These are phyloP conservation scores for Erysimum cheiri DNA, from an alignment of 441 rosid genomes.

Conservation along the genomic window DNA sequence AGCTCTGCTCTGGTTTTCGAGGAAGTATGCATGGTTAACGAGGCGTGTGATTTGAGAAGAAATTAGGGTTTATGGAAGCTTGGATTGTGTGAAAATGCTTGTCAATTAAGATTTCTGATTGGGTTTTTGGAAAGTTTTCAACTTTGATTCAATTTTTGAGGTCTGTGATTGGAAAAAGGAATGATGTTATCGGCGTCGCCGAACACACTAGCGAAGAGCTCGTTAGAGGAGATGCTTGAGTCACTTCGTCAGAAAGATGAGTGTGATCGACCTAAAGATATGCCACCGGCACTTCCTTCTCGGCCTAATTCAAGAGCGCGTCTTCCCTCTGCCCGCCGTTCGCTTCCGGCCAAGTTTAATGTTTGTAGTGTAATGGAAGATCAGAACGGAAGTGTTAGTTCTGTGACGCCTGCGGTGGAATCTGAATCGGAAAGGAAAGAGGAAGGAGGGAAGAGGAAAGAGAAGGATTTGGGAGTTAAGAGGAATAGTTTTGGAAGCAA, in stretches of 20 bases:
- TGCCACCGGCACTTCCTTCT: conserved; percentile 91
- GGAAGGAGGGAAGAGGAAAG: conserved; percentile 74
- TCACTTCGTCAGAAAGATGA: conserved; percentile 78
- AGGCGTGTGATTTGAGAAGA: conserved; percentile 33
- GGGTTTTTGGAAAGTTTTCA: conserved; percentile 10
- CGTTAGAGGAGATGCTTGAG: conserved; percentile 95
- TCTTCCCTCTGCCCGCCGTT: conserved; percentile 75
- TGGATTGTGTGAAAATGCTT: conserved; percentile 34
- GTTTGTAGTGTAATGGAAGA: conserved; percentile 38
- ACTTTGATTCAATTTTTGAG: conserved; percentile 6
- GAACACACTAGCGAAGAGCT: conserved; percentile 61
- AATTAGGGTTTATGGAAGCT: conserved; percentile 48
- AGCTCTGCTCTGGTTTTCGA: conserved; percentile 40
- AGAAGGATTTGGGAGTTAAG: conserved; percentile 56
- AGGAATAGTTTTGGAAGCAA: conserved; percentile 83
- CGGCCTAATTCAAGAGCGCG: conserved; percentile 90
- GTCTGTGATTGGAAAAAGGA: conserved; percentile 24
- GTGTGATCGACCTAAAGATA: conserved; percentile 70
- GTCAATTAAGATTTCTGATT: conserved; percentile 26
- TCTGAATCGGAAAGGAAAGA: conserved; percentile 53
- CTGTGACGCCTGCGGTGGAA: conserved; percentile 25
- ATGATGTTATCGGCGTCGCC: conserved; percentile 51
- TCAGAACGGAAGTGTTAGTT: conserved; percentile 29
- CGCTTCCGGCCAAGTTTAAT: conserved; percentile 67
- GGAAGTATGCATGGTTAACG: conserved; percentile 44